Percentiles rank a stretch among this genome's conserved stretches.
These are phyloP conservation scores for Claviceps africana DNA, from an alignment of 2,329 filamentous ascomycete species.

Conservation along the genomic window DNA sequence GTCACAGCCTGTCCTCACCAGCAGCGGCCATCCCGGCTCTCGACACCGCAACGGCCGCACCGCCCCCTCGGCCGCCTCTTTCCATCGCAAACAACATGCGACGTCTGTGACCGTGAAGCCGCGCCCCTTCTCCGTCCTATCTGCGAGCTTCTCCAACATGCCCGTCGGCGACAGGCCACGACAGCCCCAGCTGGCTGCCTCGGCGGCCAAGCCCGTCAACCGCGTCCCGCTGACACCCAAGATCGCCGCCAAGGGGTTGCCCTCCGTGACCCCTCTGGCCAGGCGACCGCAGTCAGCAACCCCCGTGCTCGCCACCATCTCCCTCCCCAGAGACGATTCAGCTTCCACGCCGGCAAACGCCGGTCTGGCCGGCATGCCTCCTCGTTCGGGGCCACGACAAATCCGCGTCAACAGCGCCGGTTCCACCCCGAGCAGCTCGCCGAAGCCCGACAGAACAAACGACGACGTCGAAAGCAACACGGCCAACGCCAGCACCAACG, in stretches of 20 bases:
- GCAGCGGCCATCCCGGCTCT: neutral
- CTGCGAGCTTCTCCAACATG: conserved; percentile 17
- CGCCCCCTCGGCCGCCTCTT: neutral
- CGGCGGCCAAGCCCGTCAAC: conserved; percentile 39
- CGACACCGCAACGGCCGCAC: neutral
- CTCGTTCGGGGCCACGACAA: conserved; percentile 61
- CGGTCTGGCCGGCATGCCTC: conserved; percentile 57
- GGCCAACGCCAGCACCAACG: neutral
- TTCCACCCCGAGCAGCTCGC: conserved; percentile 51
- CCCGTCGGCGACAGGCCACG: conserved; percentile 44
- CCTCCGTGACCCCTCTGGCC: conserved; percentile 26
- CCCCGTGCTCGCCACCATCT: conserved; percentile 9
- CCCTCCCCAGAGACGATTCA: conserved; percentile 30
- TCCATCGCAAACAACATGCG: conserved; percentile 4
- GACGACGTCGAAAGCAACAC: conserved; percentile 28
- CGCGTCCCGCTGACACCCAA: conserved; percentile 41
- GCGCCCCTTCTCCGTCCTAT: neutral
- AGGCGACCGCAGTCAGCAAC: conserved; percentile 17
- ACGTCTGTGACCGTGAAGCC: neutral
- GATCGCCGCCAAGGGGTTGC: conserved; percentile 30
- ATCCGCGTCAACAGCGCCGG: conserved; percentile 55
- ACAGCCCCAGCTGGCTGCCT: conserved; percentile 54
- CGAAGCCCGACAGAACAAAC: conserved; percentile 28
- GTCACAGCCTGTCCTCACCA: no score
- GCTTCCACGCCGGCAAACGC: conserved; percentile 37